phyloP scores from a whole-genome alignment of 2,329 filamentous ascomycete species.

The Ophiostoma pallidulum region DNA sequence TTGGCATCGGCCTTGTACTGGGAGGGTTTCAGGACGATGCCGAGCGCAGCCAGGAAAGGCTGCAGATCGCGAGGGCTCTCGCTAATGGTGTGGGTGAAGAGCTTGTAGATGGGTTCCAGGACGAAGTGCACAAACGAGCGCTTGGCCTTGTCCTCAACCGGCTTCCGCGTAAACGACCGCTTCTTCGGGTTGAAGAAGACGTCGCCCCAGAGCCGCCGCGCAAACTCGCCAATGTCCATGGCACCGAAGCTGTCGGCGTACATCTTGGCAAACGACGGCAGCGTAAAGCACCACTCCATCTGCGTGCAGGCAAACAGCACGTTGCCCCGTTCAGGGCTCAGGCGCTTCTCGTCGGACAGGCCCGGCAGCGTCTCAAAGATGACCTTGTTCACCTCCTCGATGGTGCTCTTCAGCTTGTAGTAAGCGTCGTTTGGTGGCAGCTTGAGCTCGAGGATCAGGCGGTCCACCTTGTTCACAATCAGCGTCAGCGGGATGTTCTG shows the following conservation, averaged over 20 bases:
- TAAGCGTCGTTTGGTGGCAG: slow-evolving; percentile 92
- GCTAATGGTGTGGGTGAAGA: slow-evolving; percentile 91
- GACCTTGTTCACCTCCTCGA: slow-evolving; percentile 93
- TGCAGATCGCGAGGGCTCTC: slow-evolving; percentile 79
- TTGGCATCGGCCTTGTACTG: slow-evolving; percentile 87
- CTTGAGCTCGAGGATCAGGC: slow-evolving; percentile 87
- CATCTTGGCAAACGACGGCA: slow-evolving; percentile 92
- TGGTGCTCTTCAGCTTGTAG: slow-evolving; percentile 97
- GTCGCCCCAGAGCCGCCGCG: slow-evolving; percentile 83
- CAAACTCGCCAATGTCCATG: slow-evolving; percentile 75
- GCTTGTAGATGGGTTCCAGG: slow-evolving; percentile 93
- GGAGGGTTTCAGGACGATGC: slow-evolving; percentile 81
- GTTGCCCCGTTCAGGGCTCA: slow-evolving; percentile 95
- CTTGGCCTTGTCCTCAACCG: slow-evolving; percentile 67
- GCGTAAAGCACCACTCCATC: slow-evolving; percentile 95
- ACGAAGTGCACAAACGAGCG: slow-evolving; percentile 91
- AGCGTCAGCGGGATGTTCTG: slow-evolving; percentile 83
- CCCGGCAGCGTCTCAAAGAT: slow-evolving; percentile 84
- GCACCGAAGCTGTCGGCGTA: slow-evolving; percentile 82
- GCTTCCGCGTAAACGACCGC: slow-evolving; percentile 84
- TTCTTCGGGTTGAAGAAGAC: slow-evolving; percentile 90
- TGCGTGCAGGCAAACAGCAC: slow-evolving; percentile 91
- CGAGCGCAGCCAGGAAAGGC: slow-evolving; percentile 65
- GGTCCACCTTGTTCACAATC: slow-evolving; percentile 95
- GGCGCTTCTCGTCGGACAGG: slow-evolving; percentile 63